Conservation (phyloP, 805 yeast species). For the Debaryomyces hansenii region DNA sequence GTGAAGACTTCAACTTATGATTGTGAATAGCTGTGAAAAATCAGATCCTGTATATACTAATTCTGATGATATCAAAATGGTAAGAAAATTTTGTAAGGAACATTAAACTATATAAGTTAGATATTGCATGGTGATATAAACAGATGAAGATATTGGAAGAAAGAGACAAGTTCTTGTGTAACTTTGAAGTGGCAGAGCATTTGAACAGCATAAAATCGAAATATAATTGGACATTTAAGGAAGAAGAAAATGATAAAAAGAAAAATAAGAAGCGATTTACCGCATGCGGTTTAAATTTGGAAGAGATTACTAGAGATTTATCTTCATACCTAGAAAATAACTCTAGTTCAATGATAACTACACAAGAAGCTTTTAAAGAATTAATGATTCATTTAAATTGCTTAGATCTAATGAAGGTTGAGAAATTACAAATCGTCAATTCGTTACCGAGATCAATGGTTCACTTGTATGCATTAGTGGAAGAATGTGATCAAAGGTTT, state of each 20-base stretch:
- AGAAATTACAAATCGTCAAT: slow-evolving; percentile 80
- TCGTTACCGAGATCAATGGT: slow-evolving; percentile 79
- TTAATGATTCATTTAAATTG: slow-evolving; percentile 48
- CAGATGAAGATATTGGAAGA: slow-evolving; percentile 44
- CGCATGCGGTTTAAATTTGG: slow-evolving; percentile 48
- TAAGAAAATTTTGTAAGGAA: background rate
- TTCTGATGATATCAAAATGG: background rate
- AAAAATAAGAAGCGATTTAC: slow-evolving; percentile 29
- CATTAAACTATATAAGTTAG: background rate
- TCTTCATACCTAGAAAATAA: slow-evolving; percentile 37
- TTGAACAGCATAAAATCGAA: slow-evolving; percentile 47
- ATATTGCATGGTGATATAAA: background rate
- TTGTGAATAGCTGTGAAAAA: no score
- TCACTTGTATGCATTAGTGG: slow-evolving; percentile 74
- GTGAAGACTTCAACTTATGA: background rate
- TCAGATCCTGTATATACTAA: background rate
- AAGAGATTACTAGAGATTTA: slow-evolving; percentile 49
- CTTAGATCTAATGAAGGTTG: slow-evolving; percentile 73
- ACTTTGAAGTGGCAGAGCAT: slow-evolving; percentile 63
- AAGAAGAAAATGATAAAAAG: slow-evolving; percentile 27
- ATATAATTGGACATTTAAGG: slow-evolving; percentile 47
- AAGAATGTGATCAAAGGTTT: slow-evolving; percentile 89
- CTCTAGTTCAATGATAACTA: slow-evolving; percentile 21
- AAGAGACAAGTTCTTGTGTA: slow-evolving; percentile 61
- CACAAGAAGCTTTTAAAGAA: slow-evolving; percentile 22